Conservation (phyloP, 1,139 yeast species). For the Trichomonascaceae sp. region DNA sequence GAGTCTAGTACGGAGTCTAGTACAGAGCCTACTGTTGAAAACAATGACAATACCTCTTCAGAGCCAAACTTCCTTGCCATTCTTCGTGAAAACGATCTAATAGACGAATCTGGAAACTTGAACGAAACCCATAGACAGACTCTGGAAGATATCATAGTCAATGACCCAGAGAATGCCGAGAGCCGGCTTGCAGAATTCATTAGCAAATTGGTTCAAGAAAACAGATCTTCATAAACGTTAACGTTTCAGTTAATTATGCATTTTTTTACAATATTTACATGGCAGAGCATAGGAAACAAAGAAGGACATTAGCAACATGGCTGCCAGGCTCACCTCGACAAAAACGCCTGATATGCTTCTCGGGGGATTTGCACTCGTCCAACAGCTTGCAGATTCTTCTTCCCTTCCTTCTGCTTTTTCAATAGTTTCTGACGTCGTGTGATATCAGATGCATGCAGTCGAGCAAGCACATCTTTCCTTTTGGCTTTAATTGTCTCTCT, state of each 20-base stretch:
- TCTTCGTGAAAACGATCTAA: not conserved
- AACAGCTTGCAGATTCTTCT: constrained; percentile 70
- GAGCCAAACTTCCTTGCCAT: constrained; percentile 11
- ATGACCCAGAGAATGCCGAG: not conserved
- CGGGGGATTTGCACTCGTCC: constrained; percentile 76
- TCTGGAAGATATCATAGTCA: not conserved
- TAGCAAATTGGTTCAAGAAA: not conserved
- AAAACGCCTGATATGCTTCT: constrained; percentile 56
- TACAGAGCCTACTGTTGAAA: too few species aligned
- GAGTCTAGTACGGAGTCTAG: not conserved
- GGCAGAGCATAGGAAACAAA: too few species aligned
- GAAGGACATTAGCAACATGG: too few species aligned
- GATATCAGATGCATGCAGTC: constrained; percentile 88
- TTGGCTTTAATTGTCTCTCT: constrained; percentile 91
- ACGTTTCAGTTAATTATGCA: not conserved
- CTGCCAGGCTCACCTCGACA: constrained; percentile 25
- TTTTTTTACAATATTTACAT: not conserved
- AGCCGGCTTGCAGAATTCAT: not conserved
- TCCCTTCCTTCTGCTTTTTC: constrained; percentile 90
- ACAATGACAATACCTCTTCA: too few species aligned
- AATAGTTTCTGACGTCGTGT: constrained; percentile 83
- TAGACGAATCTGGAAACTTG: not conserved
- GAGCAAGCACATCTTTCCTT: constrained; percentile 87
- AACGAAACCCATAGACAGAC: not conserved
- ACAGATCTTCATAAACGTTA: not conserved